These are phyloP conservation scores for Inga oerstediana DNA, from an alignment of 306 rosid species.

Conservation along the genomic window DNA sequence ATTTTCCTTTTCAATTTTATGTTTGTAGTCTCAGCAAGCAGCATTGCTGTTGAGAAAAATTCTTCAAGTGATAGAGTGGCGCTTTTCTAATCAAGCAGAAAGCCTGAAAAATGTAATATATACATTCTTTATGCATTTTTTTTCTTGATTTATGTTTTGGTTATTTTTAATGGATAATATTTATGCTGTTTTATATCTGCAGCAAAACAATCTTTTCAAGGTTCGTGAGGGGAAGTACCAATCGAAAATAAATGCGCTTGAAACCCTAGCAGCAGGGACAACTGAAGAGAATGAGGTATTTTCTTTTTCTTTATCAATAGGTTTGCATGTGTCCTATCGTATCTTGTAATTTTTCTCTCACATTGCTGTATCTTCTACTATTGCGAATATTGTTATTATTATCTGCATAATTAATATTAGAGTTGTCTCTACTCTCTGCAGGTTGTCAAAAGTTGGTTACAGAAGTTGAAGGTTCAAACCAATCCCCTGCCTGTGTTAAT, in stretches of 20 bases:
- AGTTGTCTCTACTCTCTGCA: conserved; percentile 41
- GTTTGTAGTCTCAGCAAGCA: conserved; percentile 60
- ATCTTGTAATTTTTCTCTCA: not conserved
- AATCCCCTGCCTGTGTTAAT: conserved; percentile 26
- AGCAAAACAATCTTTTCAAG: conserved; percentile 77
- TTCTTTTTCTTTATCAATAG: conserved; percentile 25
- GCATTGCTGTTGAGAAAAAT: conserved; percentile 76
- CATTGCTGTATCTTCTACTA: not conserved
- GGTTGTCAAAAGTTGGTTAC: conserved; percentile 79
- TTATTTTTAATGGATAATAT: conserved; percentile 34
- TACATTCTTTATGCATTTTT: conserved; percentile 10
- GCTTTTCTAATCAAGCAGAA: conserved; percentile 69
- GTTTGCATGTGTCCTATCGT: conserved; percentile 17
- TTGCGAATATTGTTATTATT: not conserved
- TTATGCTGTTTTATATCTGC: conserved; percentile 43
- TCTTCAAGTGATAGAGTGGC: conserved; percentile 75
- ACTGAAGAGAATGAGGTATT: conserved; percentile 83
- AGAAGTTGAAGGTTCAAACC: conserved; percentile 72
- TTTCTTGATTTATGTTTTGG: conserved; percentile 20
- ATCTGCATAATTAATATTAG: conserved; percentile 28
- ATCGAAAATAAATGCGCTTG: conserved; percentile 73
- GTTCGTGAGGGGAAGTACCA: conserved; percentile 85
- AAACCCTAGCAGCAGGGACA: conserved; percentile 76
- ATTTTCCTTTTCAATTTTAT: conserved; percentile 23
- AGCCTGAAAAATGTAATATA: conserved; percentile 70